Conservation (phyloP, 495 filamentous ascomycete genomes). For the Trichoderma orchidacearum region DNA sequence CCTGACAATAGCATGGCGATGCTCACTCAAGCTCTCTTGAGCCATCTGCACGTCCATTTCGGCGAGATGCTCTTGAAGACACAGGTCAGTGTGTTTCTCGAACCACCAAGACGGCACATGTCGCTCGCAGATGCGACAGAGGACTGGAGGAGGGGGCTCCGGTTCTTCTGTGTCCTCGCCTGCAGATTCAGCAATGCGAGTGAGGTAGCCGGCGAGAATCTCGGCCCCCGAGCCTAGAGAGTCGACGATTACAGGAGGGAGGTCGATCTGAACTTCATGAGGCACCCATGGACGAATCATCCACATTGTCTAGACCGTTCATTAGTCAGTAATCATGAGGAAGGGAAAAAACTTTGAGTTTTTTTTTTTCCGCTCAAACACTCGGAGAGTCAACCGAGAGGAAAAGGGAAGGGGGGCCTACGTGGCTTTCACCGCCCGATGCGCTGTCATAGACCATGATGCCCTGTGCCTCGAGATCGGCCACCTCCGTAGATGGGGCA, state of each 20-base stretch:
- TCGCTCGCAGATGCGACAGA: constrained; percentile 95
- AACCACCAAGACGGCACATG: constrained; percentile 99
- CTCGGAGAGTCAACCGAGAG: neutral
- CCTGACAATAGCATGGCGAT: constrained; percentile 90
- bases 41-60: constrained; percentile 96
- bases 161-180: constrained; percentile 62
- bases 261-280: constrained; percentile 86
- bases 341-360: neutral
- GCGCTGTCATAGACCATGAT: constrained; percentile 94
- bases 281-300: constrained; percentile 93
- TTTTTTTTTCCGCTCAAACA: neutral
- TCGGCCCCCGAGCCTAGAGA: constrained; percentile 89
- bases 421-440: constrained; percentile 78
- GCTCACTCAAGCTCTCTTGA: constrained; percentile 85
- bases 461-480: constrained; percentile 80
- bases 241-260: constrained; percentile 83
- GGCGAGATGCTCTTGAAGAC: constrained; percentile 86
- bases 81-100: constrained; percentile 94
- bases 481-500: constrained; percentile 37
- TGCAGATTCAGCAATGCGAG: constrained; percentile 72
- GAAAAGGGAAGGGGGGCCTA: too few relatives aligned
- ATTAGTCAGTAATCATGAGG: neutral
- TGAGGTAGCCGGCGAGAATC: constrained; percentile 86
- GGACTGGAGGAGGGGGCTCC: constrained; percentile 75
- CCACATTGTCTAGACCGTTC: constrained; percentile 77